phyloP scores from a whole-genome alignment of 169 alveolate species.

The Eimeria brunetti region DNA sequence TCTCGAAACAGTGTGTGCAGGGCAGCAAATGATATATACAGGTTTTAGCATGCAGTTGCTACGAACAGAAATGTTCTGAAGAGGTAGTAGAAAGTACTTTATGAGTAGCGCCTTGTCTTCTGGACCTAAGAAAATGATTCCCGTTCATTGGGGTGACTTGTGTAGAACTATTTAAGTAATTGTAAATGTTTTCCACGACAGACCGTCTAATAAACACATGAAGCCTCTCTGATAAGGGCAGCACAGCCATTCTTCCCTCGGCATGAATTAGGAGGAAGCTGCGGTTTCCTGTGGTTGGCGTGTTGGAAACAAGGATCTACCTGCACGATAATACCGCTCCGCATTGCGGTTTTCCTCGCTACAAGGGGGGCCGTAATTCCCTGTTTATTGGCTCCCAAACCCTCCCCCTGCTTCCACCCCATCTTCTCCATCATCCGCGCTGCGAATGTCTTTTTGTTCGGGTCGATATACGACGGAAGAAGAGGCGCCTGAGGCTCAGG shows the following conservation, averaged over 20 bases:
- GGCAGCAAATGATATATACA: background rate
- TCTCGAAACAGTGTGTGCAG: background rate
- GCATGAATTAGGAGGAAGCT: no score
- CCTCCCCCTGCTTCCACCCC: slow-evolving; percentile 95
- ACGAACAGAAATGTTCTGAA: background rate
- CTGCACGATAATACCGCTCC: slow-evolving; percentile 91
- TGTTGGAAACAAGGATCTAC: no score
- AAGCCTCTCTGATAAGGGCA: background rate
- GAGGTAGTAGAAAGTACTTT: background rate
- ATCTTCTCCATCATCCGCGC: slow-evolving; percentile 92
- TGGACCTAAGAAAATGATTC: background rate
- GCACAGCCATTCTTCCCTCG: no score
- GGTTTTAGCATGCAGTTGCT: background rate
- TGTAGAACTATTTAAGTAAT: background rate
- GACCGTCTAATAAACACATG: background rate
- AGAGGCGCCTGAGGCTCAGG: slow-evolving; percentile 81
- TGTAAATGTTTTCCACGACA: background rate
- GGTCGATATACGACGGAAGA: slow-evolving; percentile 77
- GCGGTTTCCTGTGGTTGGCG: no score
- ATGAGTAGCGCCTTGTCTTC: background rate
- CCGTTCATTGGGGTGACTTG: background rate
- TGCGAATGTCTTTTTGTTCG: slow-evolving; percentile 88
- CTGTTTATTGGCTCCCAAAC: slow-evolving; percentile 91
- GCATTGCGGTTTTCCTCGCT: slow-evolving; percentile 88
- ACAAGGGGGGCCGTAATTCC: slow-evolving; percentile 92